Conservation (phyloP, 139 green algal genomes). For the Haematococcus sp. region DNA sequence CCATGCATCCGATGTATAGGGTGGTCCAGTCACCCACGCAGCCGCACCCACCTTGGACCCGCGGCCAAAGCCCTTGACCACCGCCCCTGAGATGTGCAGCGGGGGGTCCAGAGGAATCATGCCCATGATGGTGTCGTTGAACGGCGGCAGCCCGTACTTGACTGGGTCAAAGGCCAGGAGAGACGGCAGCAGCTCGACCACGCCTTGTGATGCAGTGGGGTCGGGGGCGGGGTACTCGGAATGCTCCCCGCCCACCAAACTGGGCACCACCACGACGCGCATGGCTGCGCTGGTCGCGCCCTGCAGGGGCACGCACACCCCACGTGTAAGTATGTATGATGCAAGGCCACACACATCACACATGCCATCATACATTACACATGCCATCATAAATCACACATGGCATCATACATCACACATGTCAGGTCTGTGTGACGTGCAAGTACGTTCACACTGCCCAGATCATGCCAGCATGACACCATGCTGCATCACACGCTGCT, state of each 20-base stretch:
- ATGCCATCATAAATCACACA: neutral
- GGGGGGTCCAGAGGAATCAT: constrained; percentile 36
- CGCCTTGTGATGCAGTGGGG: constrained; percentile 10
- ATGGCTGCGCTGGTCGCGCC: constrained; percentile 79
- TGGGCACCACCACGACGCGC: constrained; percentile 77
- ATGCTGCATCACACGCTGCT: too few species aligned
- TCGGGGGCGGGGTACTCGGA: neutral
- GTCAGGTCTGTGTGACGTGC: neutral
- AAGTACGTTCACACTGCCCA: neutral
- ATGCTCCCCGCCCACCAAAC: constrained; percentile 18
- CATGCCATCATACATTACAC: neutral
- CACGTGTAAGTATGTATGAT: neutral
- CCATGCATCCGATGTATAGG: neutral
- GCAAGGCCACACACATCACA: neutral
- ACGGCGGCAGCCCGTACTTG: constrained; percentile 37
- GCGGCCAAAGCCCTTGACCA: constrained; percentile 91
- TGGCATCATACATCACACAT: neutral
- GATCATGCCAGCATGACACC: neutral
- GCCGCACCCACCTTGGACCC: constrained; percentile 64
- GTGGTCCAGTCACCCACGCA: too few species aligned
- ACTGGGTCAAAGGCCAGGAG: constrained; percentile 75
- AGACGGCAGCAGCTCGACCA: constrained; percentile 66
- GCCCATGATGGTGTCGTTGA: constrained; percentile 9
- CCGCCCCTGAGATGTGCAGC: constrained; percentile 69
- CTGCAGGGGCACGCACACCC: constrained; percentile 7